Evolutionary conservation across 1,284 basidiomycete species (phyloP), one percentile per base, ranked within the genome.

Genomic region (Pseudomicrostroma phylloplanum): DNA sequence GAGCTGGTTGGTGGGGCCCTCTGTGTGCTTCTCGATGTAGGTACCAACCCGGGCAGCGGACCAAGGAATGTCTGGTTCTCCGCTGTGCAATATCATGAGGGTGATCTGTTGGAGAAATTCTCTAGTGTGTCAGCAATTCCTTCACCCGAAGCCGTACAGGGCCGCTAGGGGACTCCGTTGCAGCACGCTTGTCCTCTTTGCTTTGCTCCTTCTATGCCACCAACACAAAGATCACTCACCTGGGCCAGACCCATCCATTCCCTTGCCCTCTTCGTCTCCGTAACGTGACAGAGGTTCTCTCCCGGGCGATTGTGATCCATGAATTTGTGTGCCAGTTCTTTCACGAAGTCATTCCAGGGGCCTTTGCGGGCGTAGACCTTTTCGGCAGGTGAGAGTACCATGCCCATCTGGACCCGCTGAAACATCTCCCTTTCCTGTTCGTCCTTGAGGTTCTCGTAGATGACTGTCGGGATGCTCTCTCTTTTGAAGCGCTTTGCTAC

Each of bases 401-500:
- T 64, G 21, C 70, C 70, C 68, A 72, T 70, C 70, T 72, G 70
- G 0, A 72, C 70, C 41, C 70, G 60, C 21, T 63, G 62, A 55
- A 72, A 72, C 69, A 72, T 70, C 51, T 72, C 70, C 6, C 70
- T 61, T 61, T 72, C 70, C 39, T 48, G 53, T 40, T 67, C 65
- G 1, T 72, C 70, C 6, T 51, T 49, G 8, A 72, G 61, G 19
- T 63, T 67, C 7, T 64, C 59, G 56, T 67, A 72, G 25, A 54
- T 54, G 51, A 54, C 51, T 25, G 51, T 54, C 21, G 51, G 51
- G 13, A 54, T 21, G 13, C 21, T 26, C 51, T 54, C 51, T 15
- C 25, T 17, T 25, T 54, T 26, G 25, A 54, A 54, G 51, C 51
- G 51, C 51, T 26, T 54, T 21, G 51, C 51, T 17, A 54, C 21